phyloP scores from a whole-genome alignment of 306 rosid genomes.

The Cotoneaster glaucophyllus region DNA sequence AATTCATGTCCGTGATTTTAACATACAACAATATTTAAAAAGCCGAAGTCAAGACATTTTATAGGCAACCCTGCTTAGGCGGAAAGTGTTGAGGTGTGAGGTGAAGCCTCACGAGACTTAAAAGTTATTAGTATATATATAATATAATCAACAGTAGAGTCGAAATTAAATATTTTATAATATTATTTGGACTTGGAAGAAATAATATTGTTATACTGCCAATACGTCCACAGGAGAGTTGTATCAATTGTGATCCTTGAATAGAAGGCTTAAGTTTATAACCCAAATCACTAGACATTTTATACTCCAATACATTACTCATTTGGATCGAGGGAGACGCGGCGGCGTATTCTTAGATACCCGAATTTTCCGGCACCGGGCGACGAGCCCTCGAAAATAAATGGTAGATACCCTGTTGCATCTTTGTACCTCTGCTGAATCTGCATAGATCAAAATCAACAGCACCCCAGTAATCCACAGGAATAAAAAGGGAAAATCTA shows the following conservation, averaged over 20 bases:
- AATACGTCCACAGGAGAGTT: not conserved
- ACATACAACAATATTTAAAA: not conserved
- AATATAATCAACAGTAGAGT: no score
- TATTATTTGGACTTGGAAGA: not conserved
- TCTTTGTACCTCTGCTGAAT: slow-evolving; percentile 76
- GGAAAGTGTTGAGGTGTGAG: no score
- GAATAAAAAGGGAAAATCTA: no score
- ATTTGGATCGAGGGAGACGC: slow-evolving; percentile 6
- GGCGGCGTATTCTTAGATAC: slow-evolving; percentile 54
- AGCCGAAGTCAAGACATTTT: no score
- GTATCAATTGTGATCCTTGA: not conserved
- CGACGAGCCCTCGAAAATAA: slow-evolving; percentile 82
- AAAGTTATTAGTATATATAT: no score
- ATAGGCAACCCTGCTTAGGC: no score
- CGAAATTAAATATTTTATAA: not conserved
- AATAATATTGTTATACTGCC: not conserved
- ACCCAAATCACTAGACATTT: not conserved
- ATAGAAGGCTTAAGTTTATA: not conserved
- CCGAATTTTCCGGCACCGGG: slow-evolving; percentile 92
- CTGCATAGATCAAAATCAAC: slow-evolving; percentile 32
- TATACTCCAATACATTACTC: not conserved
- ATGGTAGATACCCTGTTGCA: slow-evolving; percentile 78
- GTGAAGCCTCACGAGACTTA: no score
- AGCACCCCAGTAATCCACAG: no score
- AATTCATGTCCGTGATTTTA: not conserved